Evolutionary conservation across 2,329 filamentous ascomycete genomes (phyloP), one percentile per base, ranked within the genome.

Genomic region (Pyrenophora graminea): DNA sequence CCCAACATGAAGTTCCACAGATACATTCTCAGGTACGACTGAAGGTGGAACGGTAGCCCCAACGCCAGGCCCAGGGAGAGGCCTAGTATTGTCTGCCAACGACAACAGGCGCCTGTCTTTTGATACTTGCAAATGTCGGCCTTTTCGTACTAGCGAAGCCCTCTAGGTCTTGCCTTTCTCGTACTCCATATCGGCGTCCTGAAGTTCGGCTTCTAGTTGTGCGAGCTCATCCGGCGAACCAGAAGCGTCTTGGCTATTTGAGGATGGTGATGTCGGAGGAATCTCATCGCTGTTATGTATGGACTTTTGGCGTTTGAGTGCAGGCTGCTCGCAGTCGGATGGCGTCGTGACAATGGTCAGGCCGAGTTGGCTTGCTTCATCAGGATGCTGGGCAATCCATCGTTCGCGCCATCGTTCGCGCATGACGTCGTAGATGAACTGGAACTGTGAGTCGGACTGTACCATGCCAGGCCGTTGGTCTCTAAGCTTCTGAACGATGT

Each of bases 391-490:
- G 36, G 49, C 45, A 33, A 65, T 65, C 71, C 71, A 74, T 30
- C 74, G 66, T 30, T 89, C 85, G 55, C 85, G 76, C 86, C 89
- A 92, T 46, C 85, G 77, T 69, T 91, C 88, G 44, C 85, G 83
- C 64, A 97, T 73, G 1, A 95, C 90, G 66, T 91, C 85, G 75
- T 99, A 97, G 50, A 99, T 83, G 71, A 97, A 97, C 32, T 84
- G 75, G 65, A 89, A 94, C 71, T 99, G 94, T 40, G 82, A 72
- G 63, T 93, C 89, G 39, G 89, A 87, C 75, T 97, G 94, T 4
- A 99, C 94, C 94, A 99, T 99, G 75, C 87, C 90, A 77, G 90
- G 89, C 15, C 94, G 84, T 78, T 99, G 94, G 72, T 93, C 85
- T 38, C 94, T 84, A 48, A 99, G 80, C 53, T 78, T 76, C 63